Evolutionary conservation across 2,329 filamentous ascomycete species (phyloP).

Genomic region (Myriosclerotinia scirpicola): DNA sequence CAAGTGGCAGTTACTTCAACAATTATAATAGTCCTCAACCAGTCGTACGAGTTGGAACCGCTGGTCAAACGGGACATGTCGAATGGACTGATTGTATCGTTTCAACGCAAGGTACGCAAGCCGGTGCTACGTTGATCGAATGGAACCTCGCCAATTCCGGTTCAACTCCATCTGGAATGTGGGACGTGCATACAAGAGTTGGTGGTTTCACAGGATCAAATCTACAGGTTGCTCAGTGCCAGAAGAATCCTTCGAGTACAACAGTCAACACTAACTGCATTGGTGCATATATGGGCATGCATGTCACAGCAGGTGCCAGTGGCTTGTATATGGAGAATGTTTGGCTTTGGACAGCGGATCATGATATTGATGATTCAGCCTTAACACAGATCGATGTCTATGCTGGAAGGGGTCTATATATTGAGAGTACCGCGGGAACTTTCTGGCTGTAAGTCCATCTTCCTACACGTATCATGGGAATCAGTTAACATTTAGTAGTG

Average conservation of each 20-base stretch:
- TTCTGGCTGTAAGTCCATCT: conserved; percentile 45
- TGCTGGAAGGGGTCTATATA: conserved; percentile 49
- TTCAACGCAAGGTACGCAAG: conserved; percentile 55
- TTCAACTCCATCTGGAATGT: conserved; percentile 54
- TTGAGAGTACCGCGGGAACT: conserved; percentile 49
- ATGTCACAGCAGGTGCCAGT: conserved; percentile 39
- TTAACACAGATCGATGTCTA: conserved; percentile 56
- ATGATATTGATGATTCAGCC: conserved; percentile 43
- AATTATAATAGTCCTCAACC: conserved; percentile 47
- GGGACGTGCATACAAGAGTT: conserved; percentile 45
- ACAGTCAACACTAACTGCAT: conserved; percentile 40
- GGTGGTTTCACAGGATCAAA: conserved; percentile 46
- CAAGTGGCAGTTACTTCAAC: conserved; percentile 47
- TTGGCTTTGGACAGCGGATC: conserved; percentile 50
- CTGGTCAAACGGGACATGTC: conserved; percentile 57
- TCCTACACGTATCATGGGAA: not conserved
- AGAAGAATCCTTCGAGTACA: conserved; percentile 54
- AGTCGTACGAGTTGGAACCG: conserved; percentile 55
- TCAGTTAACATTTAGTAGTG: conserved; percentile 5
- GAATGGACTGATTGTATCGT: conserved; percentile 66
- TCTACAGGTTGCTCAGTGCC: conserved; percentile 34
- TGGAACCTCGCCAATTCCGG: conserved; percentile 57
- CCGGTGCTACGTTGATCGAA: conserved; percentile 62
- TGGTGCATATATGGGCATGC: conserved; percentile 41
- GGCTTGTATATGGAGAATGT: conserved; percentile 53